Evolutionary conservation across 2,329 filamentous ascomycete genomes (phyloP), one percentile per base, ranked within the genome.

Genomic region (Fusarium sp.): DNA sequence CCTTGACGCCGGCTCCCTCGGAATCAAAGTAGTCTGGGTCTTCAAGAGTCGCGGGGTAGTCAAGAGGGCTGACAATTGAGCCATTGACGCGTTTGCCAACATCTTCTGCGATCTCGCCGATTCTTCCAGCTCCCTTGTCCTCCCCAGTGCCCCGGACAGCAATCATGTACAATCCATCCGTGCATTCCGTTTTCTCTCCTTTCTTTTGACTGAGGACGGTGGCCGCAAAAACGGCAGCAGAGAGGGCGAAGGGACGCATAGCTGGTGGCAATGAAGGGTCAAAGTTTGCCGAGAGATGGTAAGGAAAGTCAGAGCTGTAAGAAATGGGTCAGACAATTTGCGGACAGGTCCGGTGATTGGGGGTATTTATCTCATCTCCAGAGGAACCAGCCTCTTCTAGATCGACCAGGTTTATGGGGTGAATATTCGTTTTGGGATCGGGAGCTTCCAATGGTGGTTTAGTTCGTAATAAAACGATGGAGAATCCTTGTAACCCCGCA

Each of bases 141-240:
- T 85, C 84, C 28, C 44, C 66, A 24, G 82, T 84, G 50, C 83
- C 84, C 45, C 84, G 81, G 20, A 83, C 81, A 58, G 82, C 82
- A 63, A 85, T 75, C 59, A 85, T 78, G 79, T 84, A 82, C 32
- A 85, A 75, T 51, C 83, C 82, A 44, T 78, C 71, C 45, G 79
- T 77, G 77, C 83, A 85, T 59, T 69, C 60, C 36, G 65, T 42
- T 20, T 62, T 50, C 34, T 58, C 74, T 2, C 70, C 68, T 48
- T 70, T 75, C 48, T 78, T 78, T 51, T 78, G 70, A 32, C 73
- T 75, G 56, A 74, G 52, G 13, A 75, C 73, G 36, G 74, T 61
- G 50, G 75, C 77, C 59, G 75, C 77, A 47, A 79, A 36, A 18
- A 79, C 65, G 24, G 78, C 77, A 50, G 78, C 41, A 34, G 78